phyloP scores from a whole-genome alignment of 2,329 filamentous ascomycete genomes.

The Pseudogymnoascus sp. region DNA sequence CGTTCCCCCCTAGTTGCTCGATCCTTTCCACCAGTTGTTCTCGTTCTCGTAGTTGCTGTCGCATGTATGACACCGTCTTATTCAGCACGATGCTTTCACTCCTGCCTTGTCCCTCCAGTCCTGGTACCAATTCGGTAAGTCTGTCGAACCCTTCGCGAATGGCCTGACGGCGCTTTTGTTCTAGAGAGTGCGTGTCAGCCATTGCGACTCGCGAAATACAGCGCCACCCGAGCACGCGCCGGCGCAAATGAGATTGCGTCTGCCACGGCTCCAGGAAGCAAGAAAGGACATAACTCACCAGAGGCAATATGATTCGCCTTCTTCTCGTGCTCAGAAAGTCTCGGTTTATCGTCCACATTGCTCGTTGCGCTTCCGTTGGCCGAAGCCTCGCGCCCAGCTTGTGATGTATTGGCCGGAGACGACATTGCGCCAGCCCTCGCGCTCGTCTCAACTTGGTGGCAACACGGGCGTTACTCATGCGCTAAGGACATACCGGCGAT shows the following conservation, averaged over 20 bases:
- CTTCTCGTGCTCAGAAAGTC: conserved; percentile 62
- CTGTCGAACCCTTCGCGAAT: conserved; percentile 64
- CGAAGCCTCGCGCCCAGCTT: not conserved
- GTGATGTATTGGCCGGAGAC: not conserved
- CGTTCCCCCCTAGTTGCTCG: conserved; percentile 40
- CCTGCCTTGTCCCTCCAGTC: conserved; percentile 57
- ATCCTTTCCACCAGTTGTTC: conserved; percentile 40
- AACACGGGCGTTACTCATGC: not conserved
- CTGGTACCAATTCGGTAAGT: conserved; percentile 60
- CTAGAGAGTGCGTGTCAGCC: conserved; percentile 20
- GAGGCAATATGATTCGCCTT: conserved; percentile 67
- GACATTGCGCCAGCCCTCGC: conserved; percentile 1
- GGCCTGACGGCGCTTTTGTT: conserved; percentile 40
- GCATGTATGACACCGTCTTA: conserved; percentile 47
- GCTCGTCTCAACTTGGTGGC: not conserved
- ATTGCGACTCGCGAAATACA: not conserved
- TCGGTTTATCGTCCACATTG: conserved; percentile 44
- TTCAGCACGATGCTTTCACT: conserved; percentile 61
- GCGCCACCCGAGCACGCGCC: not conserved
- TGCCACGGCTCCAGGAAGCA: not conserved
- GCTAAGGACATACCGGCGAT: not conserved
- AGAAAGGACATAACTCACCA: conserved; percentile 16
- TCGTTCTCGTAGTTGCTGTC: conserved; percentile 41
- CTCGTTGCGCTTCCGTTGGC: not conserved
- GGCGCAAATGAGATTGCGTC: not conserved